Conservation (phyloP, 345 rosid genomes). For the Noccaea caerulescens region DNA sequence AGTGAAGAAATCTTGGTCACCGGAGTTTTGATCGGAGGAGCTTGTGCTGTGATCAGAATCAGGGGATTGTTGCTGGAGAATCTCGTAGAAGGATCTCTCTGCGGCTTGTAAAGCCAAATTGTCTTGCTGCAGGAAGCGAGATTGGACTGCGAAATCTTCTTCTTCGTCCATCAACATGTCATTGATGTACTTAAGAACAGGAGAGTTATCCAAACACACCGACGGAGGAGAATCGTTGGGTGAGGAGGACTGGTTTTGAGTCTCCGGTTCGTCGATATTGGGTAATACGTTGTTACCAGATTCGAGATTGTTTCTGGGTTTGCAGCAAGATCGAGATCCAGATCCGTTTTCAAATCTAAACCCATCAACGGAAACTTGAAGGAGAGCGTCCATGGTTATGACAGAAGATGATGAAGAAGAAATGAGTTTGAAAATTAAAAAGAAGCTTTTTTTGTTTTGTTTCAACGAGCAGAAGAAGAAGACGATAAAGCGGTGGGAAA, state of each 20-base stretch:
- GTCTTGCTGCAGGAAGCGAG: slow-evolving; percentile 53
- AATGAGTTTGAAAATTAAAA: slow-evolving; percentile 7
- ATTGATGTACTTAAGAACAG: slow-evolving; percentile 63
- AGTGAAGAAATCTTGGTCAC: background rate
- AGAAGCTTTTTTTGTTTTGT: background rate
- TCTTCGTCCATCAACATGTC: slow-evolving; percentile 78
- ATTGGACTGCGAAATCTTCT: slow-evolving; percentile 50
- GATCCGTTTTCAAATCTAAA: slow-evolving; percentile 40
- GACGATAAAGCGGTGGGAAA: slow-evolving; percentile 26
- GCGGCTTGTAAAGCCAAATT: slow-evolving; percentile 65
- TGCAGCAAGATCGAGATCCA: slow-evolving; percentile 36
- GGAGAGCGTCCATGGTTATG: slow-evolving; percentile 37
- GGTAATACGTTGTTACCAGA: slow-evolving; percentile 23
- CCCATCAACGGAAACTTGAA: slow-evolving; percentile 30
- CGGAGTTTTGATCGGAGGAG: slow-evolving; percentile 31
- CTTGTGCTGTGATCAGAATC: slow-evolving; percentile 54
- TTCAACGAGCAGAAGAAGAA: slow-evolving; percentile 2
- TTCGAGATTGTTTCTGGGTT: slow-evolving; percentile 36
- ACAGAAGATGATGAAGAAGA: background rate
- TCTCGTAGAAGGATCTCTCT: slow-evolving; percentile 67
- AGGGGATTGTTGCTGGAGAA: slow-evolving; percentile 51
- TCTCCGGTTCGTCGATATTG: background rate
- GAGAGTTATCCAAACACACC: slow-evolving; percentile 30
- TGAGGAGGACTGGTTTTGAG: slow-evolving; percentile 27
- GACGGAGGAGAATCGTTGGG: slow-evolving; percentile 26